Conservation (phyloP, 1,284 basidiomycete genomes). For the Wallemia ichthyophaga region DNA sequence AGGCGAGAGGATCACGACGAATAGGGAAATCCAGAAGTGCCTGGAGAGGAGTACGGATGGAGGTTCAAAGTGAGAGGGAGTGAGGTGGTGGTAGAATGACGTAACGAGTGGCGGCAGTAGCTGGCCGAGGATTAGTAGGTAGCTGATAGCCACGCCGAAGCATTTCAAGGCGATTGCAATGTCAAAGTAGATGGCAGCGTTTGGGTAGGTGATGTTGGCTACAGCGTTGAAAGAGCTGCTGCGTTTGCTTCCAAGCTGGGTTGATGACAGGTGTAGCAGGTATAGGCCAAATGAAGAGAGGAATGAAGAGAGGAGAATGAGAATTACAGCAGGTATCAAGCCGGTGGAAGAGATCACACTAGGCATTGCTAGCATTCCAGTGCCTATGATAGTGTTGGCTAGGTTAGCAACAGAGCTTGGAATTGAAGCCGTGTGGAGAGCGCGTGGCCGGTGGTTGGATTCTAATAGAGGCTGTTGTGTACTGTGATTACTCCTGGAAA, state of each 20-base stretch:
- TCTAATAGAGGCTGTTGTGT: too few species aligned
- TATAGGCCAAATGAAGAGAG: constrained; percentile 67
- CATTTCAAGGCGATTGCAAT: constrained; percentile 85
- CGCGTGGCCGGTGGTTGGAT: too few species aligned
- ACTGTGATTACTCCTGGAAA: too few species aligned
- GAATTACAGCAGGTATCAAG: constrained; percentile 54
- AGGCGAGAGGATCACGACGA: constrained; percentile 59
- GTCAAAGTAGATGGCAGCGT: constrained; percentile 57
- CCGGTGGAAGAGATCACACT: constrained; percentile 61
- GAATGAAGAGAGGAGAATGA: constrained; percentile 55
- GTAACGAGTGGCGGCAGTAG: constrained; percentile 78
- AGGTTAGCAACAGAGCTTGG: constrained; percentile 22
- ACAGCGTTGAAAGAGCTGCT: constrained; percentile 66
- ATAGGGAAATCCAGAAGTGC: constrained; percentile 47
- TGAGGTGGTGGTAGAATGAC: constrained; percentile 47
- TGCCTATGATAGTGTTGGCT: constrained; percentile 61
- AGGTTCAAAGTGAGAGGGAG: constrained; percentile 29
- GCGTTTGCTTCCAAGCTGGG: constrained; percentile 23
- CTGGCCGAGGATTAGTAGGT: constrained; percentile 76
- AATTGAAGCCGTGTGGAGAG: too few species aligned
- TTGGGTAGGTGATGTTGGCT: constrained; percentile 54
- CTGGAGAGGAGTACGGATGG: constrained; percentile 45
- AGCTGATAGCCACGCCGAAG: constrained; percentile 83
- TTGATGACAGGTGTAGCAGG: constrained; percentile 58
- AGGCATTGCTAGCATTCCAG: constrained; percentile 25